Base-by-base conservation (phyloP, 441 rosid species). In the Eruca vesicaria region DNA sequence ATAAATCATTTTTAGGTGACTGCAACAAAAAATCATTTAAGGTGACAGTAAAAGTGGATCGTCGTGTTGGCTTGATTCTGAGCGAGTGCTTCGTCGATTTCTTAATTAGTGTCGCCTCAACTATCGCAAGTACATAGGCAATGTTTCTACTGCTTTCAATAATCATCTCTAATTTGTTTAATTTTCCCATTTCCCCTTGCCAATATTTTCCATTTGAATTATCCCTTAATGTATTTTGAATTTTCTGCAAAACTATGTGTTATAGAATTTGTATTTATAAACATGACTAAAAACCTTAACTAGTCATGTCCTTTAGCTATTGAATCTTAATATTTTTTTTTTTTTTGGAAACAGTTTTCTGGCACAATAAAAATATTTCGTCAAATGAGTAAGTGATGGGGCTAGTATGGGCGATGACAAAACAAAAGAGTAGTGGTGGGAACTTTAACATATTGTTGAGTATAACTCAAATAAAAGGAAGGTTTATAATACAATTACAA, bases 51-150 rank as follows among this genome's bases (percentile, higher is more conserved):
- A 66, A 15, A 33, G 7, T 31, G 59, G 11, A 21, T 14, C 50
- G 9, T 65, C 50, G 77, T 73, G 71, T 65, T 56, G 5, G 73
- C 9, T 68, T 50, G 56, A 60, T 8, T 52, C 33, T 60, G 43
- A 75, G 57, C 35, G 73, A 68, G 2, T 60, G 55, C 14, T 18
- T 75, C 55, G 73, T 35, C 62, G 72, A 66, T 60, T 9, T 74
- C 14, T 45, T 38, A 7, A 36, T 18, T 58, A 11, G 14, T 74
- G 78, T 74, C 72, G 67, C 61, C 67, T 66, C 23, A 9, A 19
- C 23, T 52, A 19, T 26, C 12, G 57, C 57, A 52, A 52, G 57
- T 18, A 52, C 57, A 52, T 52, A 19, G 57, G 26, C 26, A 52
- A 3, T 52, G 26, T 52, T 52, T 52, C 57, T 19, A 52, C 57